These are phyloP conservation scores for Pythium aphanidermatum DNA, from an alignment of 352 stramenopile genomes.

Conservation along the genomic window DNA sequence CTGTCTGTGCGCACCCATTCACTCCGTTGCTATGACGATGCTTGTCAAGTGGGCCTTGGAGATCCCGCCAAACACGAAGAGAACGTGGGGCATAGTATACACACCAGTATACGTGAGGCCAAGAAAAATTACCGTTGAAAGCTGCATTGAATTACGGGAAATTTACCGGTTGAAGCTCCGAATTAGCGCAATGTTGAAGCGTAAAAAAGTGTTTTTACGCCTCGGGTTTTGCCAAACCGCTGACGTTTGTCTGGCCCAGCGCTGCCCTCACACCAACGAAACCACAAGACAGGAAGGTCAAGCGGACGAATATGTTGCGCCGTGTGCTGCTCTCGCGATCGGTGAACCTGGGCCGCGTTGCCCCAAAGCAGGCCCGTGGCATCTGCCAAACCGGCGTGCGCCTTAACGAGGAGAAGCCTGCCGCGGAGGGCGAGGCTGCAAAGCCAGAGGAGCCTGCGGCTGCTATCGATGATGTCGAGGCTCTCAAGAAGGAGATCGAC, in stretches of 20 bases:
- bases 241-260: conserved; percentile 5
- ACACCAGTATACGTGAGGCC: too few species aligned
- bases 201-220: conserved; percentile 22
- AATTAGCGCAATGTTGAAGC: conserved; percentile 10
- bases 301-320: conserved; percentile 41
- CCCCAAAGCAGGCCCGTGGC: conserved; percentile 36
- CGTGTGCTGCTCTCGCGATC: conserved; percentile 50
- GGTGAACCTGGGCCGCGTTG: conserved; percentile 24
- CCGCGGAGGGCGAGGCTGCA: conserved; percentile 12
- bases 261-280: conserved; percentile 3
- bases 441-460: conserved; percentile 9
- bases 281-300: conserved; percentile 3
- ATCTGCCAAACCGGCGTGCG: conserved; percentile 35
- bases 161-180: too few species aligned
- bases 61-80: too few species aligned
- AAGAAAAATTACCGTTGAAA: too few species aligned
- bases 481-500: conserved; percentile 59
- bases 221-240: conserved; percentile 3
- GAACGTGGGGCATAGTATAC: too few species aligned
- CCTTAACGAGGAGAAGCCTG: conserved; percentile 52
- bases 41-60: too few species aligned
- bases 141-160: too few species aligned
- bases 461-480: conserved; percentile 26
- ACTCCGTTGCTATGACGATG: too few species aligned
- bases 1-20: too few species aligned